phyloP scores from a whole-genome alignment of 208 protist species.

The Acanthamoeba lenticulata region DNA sequence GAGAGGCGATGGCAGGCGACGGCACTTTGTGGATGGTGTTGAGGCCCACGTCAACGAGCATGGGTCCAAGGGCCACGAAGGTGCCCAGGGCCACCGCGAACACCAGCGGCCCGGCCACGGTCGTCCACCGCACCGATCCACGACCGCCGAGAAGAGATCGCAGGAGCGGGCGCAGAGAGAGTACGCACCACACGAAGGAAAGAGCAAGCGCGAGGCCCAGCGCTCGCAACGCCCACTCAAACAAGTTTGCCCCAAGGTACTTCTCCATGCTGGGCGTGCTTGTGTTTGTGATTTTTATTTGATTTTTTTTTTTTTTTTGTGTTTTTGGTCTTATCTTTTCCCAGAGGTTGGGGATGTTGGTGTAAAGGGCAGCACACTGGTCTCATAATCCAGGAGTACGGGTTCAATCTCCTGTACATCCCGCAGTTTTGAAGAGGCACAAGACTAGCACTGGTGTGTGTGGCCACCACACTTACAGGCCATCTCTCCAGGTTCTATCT shows the following conservation, averaged over 20 bases:
- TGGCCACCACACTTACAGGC: too few relatives aligned
- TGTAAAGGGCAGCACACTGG: too few relatives aligned
- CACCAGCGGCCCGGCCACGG: background rate
- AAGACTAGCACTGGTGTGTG: too few relatives aligned
- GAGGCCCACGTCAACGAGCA: constrained; percentile 2
- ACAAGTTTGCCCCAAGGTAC: constrained; percentile 11
- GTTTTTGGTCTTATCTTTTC: too few relatives aligned
- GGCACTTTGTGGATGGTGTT: background rate
- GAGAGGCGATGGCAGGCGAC: background rate
- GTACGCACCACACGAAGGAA: constrained; percentile 3
- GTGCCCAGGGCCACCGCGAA: background rate
- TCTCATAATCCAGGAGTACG: too few relatives aligned
- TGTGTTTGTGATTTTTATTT: background rate
- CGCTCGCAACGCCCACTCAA: background rate
- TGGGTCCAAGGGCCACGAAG: constrained; percentile 1
- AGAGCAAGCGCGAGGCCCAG: background rate
- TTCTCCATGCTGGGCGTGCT: background rate
- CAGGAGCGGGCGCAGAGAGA: background rate
- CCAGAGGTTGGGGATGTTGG: too few relatives aligned
- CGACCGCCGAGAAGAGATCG: background rate
- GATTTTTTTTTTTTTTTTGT: too few relatives aligned
- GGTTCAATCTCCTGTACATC: too few relatives aligned
- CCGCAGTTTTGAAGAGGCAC: too few relatives aligned
- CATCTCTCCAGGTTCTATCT: too few relatives aligned
- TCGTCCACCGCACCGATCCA: background rate